Conservation (phyloP, 805 yeast genomes). For the Candida succiphila region DNA sequence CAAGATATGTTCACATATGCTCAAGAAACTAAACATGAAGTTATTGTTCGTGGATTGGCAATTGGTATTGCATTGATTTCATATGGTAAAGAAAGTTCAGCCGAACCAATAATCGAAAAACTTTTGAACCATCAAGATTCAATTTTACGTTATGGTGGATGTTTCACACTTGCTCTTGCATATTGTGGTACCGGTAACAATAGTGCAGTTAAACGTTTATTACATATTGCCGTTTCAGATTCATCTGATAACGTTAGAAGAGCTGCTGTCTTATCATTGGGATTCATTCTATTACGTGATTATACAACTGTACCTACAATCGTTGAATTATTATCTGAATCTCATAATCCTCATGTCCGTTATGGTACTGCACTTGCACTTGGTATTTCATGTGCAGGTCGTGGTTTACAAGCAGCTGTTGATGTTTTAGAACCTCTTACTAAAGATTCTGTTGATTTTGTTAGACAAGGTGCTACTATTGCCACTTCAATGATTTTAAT, state of each 20-base stretch:
- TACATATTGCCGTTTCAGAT: constrained; percentile 94
- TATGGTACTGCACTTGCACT: constrained; percentile 97
- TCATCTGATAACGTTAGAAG: constrained; percentile 95
- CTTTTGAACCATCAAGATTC: constrained; percentile 71
- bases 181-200: constrained; percentile 95
- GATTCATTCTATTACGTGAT: constrained; percentile 84
- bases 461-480: constrained; percentile 94
- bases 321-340: constrained; percentile 84
- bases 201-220: constrained; percentile 71
- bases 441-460: constrained; percentile 92
- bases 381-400: constrained; percentile 96
- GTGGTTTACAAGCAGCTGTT: constrained; percentile 78
- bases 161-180: constrained; percentile 87
- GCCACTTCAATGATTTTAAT: constrained; percentile 87
- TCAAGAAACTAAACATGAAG: constrained; percentile 92
- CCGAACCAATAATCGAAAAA: constrained; percentile 57
- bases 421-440: constrained; percentile 89
- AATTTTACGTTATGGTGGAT: constrained; percentile 90
- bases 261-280: constrained; percentile 86
- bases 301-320: constrained; percentile 91
- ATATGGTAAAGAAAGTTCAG: constrained; percentile 77
- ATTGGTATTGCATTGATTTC: constrained; percentile 80
- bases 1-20: constrained; percentile 86
- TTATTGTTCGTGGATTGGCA: constrained; percentile 87
- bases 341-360: constrained; percentile 96